phyloP scores from a whole-genome alignment of 78 protist genomes.

The Cavenderia fasciculata region DNA sequence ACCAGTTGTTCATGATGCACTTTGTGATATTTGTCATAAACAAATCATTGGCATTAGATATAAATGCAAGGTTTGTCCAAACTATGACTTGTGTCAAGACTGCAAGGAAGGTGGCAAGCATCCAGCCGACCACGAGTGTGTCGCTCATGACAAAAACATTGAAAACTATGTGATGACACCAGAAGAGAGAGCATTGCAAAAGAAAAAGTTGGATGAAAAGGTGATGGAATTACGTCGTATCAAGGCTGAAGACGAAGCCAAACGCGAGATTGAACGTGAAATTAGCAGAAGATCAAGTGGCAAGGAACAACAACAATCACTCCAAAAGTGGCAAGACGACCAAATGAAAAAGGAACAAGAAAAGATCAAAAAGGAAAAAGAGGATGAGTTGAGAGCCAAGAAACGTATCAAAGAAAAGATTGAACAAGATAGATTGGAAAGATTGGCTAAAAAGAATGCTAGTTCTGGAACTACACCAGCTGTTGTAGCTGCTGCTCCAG shows the following conservation, averaged over 20 bases:
- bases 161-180: conserved; percentile 54
- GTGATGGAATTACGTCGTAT: conserved; percentile 23
- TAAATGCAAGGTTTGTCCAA: conserved; percentile 77
- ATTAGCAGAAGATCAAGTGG: conserved; percentile 42
- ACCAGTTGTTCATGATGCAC: conserved; percentile 64
- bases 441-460: conserved; percentile 6
- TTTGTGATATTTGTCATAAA: conserved; percentile 71
- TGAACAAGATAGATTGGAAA: conserved; percentile 71
- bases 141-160: conserved; percentile 31
- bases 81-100: conserved; percentile 70
- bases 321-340: conserved; percentile 56
- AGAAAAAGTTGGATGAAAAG: conserved; percentile 11
- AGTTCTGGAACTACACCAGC: not conserved
- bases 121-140: conserved; percentile 49
- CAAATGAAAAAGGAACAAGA: conserved; percentile 59
- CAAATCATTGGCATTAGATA: conserved; percentile 78
- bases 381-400: conserved; percentile 64
- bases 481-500: conserved; percentile 12
- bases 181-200: conserved; percentile 40
- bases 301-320: conserved; percentile 35
- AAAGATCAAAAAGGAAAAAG: conserved; percentile 71
- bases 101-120: conserved; percentile 59
- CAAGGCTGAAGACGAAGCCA: conserved; percentile 71
- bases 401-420: conserved; percentile 48
- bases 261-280: conserved; percentile 73